These are phyloP conservation scores for Tylopilus sp. DNA, from an alignment of 1,284 basidiomycete species.

Conservation along the genomic window DNA sequence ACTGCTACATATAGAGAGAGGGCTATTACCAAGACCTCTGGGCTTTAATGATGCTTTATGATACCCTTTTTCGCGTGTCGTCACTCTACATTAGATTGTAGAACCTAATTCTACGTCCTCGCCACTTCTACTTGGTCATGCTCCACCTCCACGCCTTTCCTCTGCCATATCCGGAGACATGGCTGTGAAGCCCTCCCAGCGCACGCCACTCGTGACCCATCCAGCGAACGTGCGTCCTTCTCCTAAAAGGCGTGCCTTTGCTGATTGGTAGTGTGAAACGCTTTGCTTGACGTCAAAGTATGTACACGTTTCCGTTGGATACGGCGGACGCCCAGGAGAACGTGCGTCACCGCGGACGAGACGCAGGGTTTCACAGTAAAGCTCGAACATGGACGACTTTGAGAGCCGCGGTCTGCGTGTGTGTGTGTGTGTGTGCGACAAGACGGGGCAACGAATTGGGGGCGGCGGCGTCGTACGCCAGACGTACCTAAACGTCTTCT, in stretches of 20 bases:
- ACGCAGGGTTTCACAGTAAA: constrained; percentile 33
- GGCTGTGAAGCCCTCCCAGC: constrained; percentile 50
- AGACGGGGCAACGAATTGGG: background rate
- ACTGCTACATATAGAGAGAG: constrained; percentile 10
- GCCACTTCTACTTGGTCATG: background rate
- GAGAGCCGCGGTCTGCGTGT: constrained; percentile 46
- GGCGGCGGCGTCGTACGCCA: too few species aligned
- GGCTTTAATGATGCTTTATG: constrained; percentile 21
- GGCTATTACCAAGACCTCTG: background rate
- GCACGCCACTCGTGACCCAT: constrained; percentile 55
- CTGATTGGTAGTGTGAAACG: constrained; percentile 41
- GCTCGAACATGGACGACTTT: constrained; percentile 46
- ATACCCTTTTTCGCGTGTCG: constrained; percentile 10
- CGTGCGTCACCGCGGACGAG: constrained; percentile 13
- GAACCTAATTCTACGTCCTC: constrained; percentile 1
- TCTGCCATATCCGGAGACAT: constrained; percentile 1
- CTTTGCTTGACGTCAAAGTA: constrained; percentile 40
- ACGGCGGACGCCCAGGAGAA: constrained; percentile 3
- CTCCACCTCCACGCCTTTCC: background rate
- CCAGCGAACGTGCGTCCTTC: constrained; percentile 47
- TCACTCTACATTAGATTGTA: constrained; percentile 10
- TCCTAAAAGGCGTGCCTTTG: constrained; percentile 46
- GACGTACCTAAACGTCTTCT: constrained; percentile 57
- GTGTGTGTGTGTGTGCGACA: background rate
- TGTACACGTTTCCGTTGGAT: constrained; percentile 20